phyloP scores from a whole-genome alignment of 139 green algal species.

The Chlorella vulgaris region DNA sequence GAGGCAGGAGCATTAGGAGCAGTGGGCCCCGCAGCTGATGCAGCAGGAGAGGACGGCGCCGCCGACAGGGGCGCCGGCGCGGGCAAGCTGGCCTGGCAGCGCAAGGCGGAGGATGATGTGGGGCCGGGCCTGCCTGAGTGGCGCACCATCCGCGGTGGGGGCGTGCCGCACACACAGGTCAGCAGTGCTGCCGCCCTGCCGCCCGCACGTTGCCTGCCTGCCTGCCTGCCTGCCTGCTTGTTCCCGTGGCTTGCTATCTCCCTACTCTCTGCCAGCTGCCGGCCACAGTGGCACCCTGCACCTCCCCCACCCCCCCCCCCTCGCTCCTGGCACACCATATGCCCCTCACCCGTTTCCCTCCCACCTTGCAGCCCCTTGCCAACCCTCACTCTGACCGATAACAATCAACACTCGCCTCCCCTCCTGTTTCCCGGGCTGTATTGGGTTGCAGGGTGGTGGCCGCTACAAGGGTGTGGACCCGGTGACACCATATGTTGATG shows the following conservation, averaged over 20 bases:
- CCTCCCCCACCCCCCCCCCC: no score
- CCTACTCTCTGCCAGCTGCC: no score
- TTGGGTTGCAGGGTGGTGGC: background rate
- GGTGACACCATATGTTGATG: slow-evolving; percentile 59
- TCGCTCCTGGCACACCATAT: no score
- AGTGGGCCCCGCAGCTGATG: background rate
- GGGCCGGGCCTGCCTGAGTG: slow-evolving; percentile 21
- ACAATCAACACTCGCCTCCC: no score
- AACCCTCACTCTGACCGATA: no score
- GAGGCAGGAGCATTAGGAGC: background rate
- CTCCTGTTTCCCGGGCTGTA: no score
- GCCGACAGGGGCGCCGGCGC: slow-evolving; percentile 30
- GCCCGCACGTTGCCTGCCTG: no score
- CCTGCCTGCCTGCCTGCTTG: background rate
- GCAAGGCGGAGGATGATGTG: background rate
- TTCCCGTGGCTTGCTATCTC: background rate
- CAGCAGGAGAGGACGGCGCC: slow-evolving; percentile 1
- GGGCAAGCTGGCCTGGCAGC: background rate
- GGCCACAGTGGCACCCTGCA: background rate
- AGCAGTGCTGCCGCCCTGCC: background rate
- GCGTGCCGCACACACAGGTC: slow-evolving; percentile 20
- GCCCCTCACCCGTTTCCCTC: no score
- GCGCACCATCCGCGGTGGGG: slow-evolving; percentile 33
- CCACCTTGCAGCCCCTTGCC: no score
- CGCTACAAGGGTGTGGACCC: slow-evolving; percentile 60